Evolutionary conservation across 768 basidiomycete species (phyloP).

Genomic region (Paxillus ammoniavirescens): DNA sequence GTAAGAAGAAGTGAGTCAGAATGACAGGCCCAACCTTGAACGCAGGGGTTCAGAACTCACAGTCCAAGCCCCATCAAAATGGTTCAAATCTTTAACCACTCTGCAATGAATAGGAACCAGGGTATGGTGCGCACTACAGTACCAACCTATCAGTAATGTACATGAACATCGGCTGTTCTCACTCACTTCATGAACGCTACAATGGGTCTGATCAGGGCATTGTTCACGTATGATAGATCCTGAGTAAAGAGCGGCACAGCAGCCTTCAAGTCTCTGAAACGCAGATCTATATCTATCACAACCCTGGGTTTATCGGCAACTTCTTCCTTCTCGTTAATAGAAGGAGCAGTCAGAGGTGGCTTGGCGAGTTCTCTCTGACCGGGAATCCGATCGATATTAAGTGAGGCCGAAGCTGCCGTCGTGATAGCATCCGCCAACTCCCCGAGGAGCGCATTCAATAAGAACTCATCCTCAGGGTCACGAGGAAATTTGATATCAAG

Average conservation of each 20-base stretch:
- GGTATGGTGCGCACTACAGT: conserved; percentile 81
- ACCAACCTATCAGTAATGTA: conserved; percentile 2
- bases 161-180: neutral
- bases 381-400: conserved; percentile 64
- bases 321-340: conserved; percentile 33
- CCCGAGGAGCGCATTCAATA: conserved; percentile 79
- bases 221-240: conserved; percentile 89
- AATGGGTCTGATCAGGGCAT: conserved; percentile 90
- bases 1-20: conserved; percentile 12
- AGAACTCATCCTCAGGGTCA: conserved; percentile 65
- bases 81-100: conserved; percentile 75
- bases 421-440: conserved; percentile 89
- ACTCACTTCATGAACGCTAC: conserved; percentile 98
- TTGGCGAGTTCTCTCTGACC: conserved; percentile 86
- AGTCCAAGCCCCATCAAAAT: conserved; percentile 97
- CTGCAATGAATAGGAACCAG: conserved; percentile 92
- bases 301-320: conserved; percentile 45
- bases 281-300: conserved; percentile 87
- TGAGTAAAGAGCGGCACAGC: conserved; percentile 88
- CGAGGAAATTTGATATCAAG: conserved; percentile 97
- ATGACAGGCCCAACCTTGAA: neutral
- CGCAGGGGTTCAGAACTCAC: conserved; percentile 43
- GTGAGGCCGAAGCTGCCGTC: conserved; percentile 51
- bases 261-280: conserved; percentile 95
- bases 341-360: conserved; percentile 78